Base-by-base conservation (phyloP, 345 rosid genomes). In the Salix arbutifolia region DNA sequence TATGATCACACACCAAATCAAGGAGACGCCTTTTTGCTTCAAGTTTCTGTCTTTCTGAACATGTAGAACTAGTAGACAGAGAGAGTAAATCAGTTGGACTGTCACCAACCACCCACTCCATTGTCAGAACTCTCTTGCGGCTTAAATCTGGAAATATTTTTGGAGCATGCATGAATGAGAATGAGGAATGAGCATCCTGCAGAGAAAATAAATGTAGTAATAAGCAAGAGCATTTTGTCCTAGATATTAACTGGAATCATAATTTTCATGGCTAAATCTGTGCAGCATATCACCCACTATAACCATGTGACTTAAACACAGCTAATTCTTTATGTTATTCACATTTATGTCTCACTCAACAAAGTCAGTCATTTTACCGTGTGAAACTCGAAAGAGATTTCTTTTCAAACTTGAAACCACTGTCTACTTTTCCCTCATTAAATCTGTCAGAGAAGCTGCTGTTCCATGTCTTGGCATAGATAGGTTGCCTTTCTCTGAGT, bases 71-170 rank as follows among this genome's bases (percentile, higher is more conserved):
- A 69, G 84, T 70, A 69, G 95, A 80, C 74, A 85, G 23, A 48
- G 91, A 67, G 70, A 87, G 71, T 76, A 94, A 83, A 86, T 88
- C 91, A 28, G 88, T 90, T 73, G 97, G 90, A 83, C 94, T 92
- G 74, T 92, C 97, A 58, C 98, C 98, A 80, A 50, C 91, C 71
- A 94, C 90, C 98, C 98, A 94, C 82, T 94, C 98, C 98, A 94
- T 90, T 21, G 98, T 94, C 86, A 92, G 84, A 82, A 92, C 92
- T 85, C 95, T 88, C 89, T 91, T 94, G 65, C 92, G 76, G 50
- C 84, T 88, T 79, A 94, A 83, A 85, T 90, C 81, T 62, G 72
- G 79, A 77, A 80, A 86, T 71, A 94, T 85, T 83, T 90, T 92
- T 73, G 98, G 98, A 79, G 88, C 88, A 44, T 80, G 78, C 44